Evolutionary conservation across 331 rosid genomes (phyloP).

Genomic region (Acacia pycnantha): DNA sequence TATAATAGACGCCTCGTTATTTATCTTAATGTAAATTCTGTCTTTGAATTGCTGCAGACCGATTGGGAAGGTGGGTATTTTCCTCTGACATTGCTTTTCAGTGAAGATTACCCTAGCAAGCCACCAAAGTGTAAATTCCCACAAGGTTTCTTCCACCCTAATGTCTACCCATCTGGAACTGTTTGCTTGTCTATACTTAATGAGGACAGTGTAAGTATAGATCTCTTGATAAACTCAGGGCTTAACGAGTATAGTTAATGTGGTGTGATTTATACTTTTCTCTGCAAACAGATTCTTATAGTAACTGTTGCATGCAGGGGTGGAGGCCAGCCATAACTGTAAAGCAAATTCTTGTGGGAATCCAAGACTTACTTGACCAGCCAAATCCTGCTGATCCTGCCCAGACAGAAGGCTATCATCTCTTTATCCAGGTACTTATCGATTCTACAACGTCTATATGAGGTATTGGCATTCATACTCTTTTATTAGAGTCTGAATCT

Average conservation of each 20-base stretch:
- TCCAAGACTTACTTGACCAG: conserved; percentile 80
- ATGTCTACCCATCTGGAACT: conserved; percentile 96
- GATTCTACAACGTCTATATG: neutral
- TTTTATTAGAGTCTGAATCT: neutral
- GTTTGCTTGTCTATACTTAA: conserved; percentile 94
- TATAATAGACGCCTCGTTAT: neutral
- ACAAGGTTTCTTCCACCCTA: conserved; percentile 92
- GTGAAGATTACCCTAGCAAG: conserved; percentile 98
- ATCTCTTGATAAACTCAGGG: conserved; percentile 9
- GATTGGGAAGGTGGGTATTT: conserved; percentile 97
- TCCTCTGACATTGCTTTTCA: conserved; percentile 85
- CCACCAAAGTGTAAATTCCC: conserved; percentile 97
- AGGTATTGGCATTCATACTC: neutral
- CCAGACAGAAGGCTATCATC: conserved; percentile 95
- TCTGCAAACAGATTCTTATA: neutral
- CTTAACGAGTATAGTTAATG: neutral
- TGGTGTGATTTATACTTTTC: neutral
- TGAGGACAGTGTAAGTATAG: conserved; percentile 84
- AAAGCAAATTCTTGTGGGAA: conserved; percentile 84
- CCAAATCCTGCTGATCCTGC: conserved; percentile 96
- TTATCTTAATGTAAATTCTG: neutral
- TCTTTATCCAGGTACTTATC: conserved; percentile 77
- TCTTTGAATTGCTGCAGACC: conserved; percentile 58
- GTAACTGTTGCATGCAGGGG: conserved; percentile 49
- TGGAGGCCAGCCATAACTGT: conserved; percentile 98